Conservation (phyloP, 1,284 basidiomycete genomes). For the Sanghuangporus baumii region DNA sequence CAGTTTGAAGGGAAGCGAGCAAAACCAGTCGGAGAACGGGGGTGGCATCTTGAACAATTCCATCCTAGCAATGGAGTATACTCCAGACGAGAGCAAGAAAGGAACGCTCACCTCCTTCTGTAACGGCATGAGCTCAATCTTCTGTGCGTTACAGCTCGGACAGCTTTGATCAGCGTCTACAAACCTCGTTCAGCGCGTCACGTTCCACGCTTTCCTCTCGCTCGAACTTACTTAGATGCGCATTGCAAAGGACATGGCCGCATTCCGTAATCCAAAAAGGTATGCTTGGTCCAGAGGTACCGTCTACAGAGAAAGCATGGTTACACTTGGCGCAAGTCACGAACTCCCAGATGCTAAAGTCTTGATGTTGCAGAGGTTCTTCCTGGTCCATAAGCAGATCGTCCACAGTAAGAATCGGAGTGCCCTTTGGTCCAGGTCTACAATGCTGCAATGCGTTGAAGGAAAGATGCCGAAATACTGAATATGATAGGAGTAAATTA, state of each 20-base stretch:
- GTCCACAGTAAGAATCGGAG: background rate
- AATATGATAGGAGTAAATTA: background rate
- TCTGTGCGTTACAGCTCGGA: slow-evolving; percentile 51
- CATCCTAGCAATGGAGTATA: slow-evolving; percentile 1
- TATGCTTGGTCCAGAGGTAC: slow-evolving; percentile 43
- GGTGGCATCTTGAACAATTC: slow-evolving; percentile 51
- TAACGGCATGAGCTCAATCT: slow-evolving; percentile 64
- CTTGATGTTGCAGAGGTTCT: background rate
- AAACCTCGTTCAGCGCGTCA: background rate
- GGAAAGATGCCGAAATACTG: background rate
- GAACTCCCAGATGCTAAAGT: slow-evolving; percentile 73
- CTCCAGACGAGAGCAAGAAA: background rate
- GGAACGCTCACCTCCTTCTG: slow-evolving; percentile 52
- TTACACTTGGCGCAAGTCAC: slow-evolving; percentile 64
- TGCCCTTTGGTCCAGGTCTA: background rate
- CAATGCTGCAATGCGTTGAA: background rate
- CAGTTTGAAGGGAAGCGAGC: slow-evolving; percentile 50
- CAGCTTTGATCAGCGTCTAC: slow-evolving; percentile 69
- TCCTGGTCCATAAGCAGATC: background rate
- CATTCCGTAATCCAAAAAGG: slow-evolving; percentile 85
- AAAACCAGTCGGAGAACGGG: slow-evolving; percentile 77
- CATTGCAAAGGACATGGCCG: slow-evolving; percentile 76
- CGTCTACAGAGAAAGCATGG: slow-evolving; percentile 47
- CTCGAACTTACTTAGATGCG: slow-evolving; percentile 62
- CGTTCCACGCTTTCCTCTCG: background rate